phyloP scores from a whole-genome alignment of 2,329 filamentous ascomycete genomes.

The Rhinocladiella mackenziei region DNA sequence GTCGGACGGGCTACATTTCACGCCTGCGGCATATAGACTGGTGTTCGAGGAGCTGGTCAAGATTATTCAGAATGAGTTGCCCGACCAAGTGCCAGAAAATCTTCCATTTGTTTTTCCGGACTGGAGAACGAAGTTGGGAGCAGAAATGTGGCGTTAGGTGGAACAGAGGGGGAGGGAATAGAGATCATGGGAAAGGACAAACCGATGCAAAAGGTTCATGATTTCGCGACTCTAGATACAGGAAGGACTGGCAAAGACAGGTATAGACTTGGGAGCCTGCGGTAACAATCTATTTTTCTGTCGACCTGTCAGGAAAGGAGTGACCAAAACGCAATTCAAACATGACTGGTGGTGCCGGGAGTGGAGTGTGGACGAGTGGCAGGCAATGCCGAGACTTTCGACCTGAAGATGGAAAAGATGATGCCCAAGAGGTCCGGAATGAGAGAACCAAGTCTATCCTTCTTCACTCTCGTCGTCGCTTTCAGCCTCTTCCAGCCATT shows the following conservation, averaged over 20 bases:
- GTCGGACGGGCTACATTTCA: constrained; percentile 54
- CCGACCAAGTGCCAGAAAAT: constrained; percentile 52
- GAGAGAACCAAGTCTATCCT: constrained; percentile 9
- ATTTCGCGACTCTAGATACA: constrained; percentile 22
- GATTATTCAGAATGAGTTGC: constrained; percentile 49
- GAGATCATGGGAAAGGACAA: not conserved
- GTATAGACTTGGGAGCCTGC: constrained; percentile 4
- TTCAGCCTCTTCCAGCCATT: constrained; percentile 83
- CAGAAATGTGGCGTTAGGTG: not conserved
- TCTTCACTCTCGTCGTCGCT: constrained; percentile 53
- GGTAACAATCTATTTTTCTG: too few relatives aligned
- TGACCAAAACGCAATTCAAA: constrained; percentile 13
- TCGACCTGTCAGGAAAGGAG: constrained; percentile 13
- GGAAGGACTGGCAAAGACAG: constrained; percentile 7
- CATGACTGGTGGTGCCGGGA: constrained; percentile 10
- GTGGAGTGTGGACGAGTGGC: constrained; percentile 14
- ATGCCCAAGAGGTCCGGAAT: not conserved
- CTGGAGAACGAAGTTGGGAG: constrained; percentile 38
- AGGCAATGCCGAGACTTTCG: not conserved
- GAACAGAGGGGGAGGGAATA: not conserved
- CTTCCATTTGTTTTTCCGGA: constrained; percentile 52
- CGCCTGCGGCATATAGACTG: constrained; percentile 52
- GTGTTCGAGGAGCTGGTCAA: constrained; percentile 53
- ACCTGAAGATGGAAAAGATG: not conserved
- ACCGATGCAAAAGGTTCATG: constrained; percentile 10